phyloP scores from a whole-genome alignment of 352 stramenopile genomes.

The Phytopythium boreale region DNA sequence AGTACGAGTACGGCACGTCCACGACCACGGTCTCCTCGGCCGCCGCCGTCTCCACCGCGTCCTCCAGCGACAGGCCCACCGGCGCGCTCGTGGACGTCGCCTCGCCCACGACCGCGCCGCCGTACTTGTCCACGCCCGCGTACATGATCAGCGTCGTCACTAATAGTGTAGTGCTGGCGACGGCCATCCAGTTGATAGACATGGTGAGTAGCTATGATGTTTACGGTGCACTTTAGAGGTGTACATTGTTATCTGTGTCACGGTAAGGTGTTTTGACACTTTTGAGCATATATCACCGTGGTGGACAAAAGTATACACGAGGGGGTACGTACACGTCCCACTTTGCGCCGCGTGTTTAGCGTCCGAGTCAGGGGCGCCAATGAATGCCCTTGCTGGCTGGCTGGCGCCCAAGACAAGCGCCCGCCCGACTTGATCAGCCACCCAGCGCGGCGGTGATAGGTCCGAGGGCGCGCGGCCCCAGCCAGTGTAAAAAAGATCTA shows the following conservation, averaged over 20 bases:
- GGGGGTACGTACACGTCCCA: background rate
- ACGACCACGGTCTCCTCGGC: slow-evolving; percentile 81
- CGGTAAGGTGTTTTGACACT: background rate
- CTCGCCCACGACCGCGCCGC: slow-evolving; percentile 62
- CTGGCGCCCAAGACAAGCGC: background rate
- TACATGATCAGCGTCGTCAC: slow-evolving; percentile 44
- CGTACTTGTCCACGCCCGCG: slow-evolving; percentile 81
- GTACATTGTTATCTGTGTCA: background rate
- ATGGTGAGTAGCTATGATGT: background rate
- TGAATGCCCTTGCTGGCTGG: background rate
- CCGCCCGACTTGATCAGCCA: background rate
- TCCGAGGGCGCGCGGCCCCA: background rate
- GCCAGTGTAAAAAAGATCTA: background rate
- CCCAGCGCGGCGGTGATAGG: background rate
- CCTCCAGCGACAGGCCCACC: slow-evolving; percentile 57
- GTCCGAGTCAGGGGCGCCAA: background rate
- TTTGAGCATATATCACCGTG: background rate
- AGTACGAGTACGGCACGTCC: slow-evolving; percentile 77
- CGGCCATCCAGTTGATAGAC: background rate
- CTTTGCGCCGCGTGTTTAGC: background rate
- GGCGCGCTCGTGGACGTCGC: slow-evolving; percentile 21
- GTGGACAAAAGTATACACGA: background rate
- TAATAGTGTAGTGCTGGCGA: background rate
- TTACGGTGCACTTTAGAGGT: background rate
- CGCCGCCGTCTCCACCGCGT: slow-evolving; percentile 71